Percentiles rank a stretch among this genome's conserved stretches.
These are phyloP conservation scores for Durio zibethinus DNA, from an alignment of 345 rosid genomes.

Conservation along the genomic window DNA sequence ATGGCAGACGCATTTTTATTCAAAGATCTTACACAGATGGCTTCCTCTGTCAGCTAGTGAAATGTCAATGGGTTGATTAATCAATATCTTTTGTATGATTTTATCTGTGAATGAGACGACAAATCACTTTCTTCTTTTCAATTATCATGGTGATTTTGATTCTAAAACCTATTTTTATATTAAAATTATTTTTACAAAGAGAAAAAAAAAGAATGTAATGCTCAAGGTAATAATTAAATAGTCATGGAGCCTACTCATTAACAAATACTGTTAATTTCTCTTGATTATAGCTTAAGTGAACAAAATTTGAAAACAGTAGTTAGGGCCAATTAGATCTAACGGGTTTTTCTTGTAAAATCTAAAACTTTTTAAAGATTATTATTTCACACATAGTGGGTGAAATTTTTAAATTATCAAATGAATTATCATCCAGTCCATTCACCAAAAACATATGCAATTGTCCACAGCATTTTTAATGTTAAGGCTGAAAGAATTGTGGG, in stretches of 20 bases:
- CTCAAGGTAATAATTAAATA: not conserved
- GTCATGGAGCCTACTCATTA: not conserved
- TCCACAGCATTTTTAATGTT: not conserved
- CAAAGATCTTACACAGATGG: too few species aligned
- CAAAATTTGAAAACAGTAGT: not conserved
- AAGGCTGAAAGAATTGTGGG: not conserved
- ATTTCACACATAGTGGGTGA: too few species aligned
- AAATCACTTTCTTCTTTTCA: not conserved
- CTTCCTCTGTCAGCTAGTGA: not conserved
- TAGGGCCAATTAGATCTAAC: not conserved
- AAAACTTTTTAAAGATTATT: too few species aligned
- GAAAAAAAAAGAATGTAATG: not conserved
- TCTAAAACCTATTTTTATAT: not conserved
- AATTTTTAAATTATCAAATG: too few species aligned
- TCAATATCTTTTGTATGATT: not conserved
- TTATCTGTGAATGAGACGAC: not conserved
- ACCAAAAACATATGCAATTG: not conserved
- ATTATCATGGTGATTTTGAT: not conserved
- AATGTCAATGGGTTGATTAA: not conserved
- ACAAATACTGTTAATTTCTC: not conserved
- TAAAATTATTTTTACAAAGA: too few species aligned
- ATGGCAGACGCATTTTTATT: too few species aligned
- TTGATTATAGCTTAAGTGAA: slow-evolving; percentile 5
- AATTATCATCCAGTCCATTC: not conserved
- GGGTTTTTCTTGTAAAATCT: not conserved